Percentiles rank a stretch among this genome's conserved stretches.
Conservation (phyloP, 805 yeast genomes). For the Yamadazyma ubonensis region DNA sequence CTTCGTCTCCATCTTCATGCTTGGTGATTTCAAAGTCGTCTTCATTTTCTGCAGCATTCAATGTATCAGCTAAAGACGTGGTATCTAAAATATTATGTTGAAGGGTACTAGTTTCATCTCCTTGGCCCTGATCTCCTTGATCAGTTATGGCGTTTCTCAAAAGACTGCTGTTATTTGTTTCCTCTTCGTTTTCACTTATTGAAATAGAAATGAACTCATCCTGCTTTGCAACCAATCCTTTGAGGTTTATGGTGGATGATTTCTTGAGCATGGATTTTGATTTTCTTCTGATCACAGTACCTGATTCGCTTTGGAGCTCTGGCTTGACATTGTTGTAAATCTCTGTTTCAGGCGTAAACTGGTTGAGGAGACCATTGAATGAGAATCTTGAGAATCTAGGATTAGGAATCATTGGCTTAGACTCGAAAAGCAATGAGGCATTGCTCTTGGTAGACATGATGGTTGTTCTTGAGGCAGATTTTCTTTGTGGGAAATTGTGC, state of each 20-base stretch:
- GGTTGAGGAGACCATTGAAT: constrained; percentile 34
- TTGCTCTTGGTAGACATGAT: constrained; percentile 3
- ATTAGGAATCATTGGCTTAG: constrained; percentile 34
- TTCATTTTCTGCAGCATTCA: constrained; percentile 4
- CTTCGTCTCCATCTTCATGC: neutral
- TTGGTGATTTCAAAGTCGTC: constrained; percentile 6
- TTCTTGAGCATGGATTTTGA: constrained; percentile 17
- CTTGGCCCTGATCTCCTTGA: constrained; percentile 1
- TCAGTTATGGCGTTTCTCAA: constrained; percentile 15
- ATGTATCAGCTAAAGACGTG: constrained; percentile 12
- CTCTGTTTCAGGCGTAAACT: constrained; percentile 12
- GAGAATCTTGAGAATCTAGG: constrained; percentile 44
- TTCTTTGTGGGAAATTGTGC: neutral
- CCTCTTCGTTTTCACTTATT: constrained; percentile 14
- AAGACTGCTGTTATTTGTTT: constrained; percentile 14
- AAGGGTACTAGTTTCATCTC: constrained; percentile 1
- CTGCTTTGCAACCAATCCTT: constrained; percentile 28
- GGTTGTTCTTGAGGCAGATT: constrained; percentile 1
- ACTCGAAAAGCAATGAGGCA: neutral
- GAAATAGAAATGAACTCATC: constrained; percentile 24
- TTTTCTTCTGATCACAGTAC: constrained; percentile 6
- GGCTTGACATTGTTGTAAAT: constrained; percentile 7
- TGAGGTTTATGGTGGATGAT: constrained; percentile 23
- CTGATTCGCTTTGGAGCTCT: constrained; percentile 3
- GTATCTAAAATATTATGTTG: constrained; percentile 9